Percentiles rank a stretch among this genome's conserved stretches.
Evolutionary conservation across 2,329 filamentous ascomycete species (phyloP).

Genomic region (Mycosphaerelloides madeirae): DNA sequence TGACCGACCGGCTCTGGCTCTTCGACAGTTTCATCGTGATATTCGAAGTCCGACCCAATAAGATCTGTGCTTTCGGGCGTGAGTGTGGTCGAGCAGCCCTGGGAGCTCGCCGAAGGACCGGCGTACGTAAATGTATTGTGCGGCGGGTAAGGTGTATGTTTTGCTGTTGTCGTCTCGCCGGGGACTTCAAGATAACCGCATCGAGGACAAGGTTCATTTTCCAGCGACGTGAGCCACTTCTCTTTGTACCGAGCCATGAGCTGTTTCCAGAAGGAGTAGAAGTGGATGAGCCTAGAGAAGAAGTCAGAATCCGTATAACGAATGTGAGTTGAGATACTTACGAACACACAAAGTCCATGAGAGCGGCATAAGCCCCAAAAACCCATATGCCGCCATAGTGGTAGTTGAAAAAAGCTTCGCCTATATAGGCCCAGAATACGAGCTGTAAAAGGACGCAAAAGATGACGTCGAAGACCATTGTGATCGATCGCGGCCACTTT

Average conservation of each 20-base stretch:
- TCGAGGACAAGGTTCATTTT: slow-evolving; percentile 4
- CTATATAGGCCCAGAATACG: slow-evolving; percentile 2
- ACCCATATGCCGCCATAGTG: not conserved
- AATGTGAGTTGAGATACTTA: not conserved
- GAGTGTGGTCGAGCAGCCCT: not conserved
- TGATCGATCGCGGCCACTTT: slow-evolving; percentile 8
- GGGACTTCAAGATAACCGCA: slow-evolving; percentile 6
- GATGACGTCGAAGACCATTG: slow-evolving; percentile 6
- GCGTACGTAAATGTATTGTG: slow-evolving; percentile 1
- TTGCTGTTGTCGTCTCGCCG: not conserved
- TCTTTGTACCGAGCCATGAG: slow-evolving; percentile 11
- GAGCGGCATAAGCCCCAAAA: slow-evolving; percentile 9
- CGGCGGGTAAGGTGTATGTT: not conserved
- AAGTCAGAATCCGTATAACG: not conserved
- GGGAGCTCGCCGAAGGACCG: not conserved
- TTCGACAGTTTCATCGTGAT: slow-evolving; percentile 6
- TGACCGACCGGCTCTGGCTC: slow-evolving; percentile 7
- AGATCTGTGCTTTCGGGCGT: slow-evolving; percentile 3
- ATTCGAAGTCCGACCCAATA: slow-evolving; percentile 7
- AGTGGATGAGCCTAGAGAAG: slow-evolving; percentile 6
- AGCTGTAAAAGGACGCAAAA: slow-evolving; percentile 6
- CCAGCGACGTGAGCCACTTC: slow-evolving; percentile 3
- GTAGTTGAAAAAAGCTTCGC: not conserved
- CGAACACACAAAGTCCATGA: slow-evolving; percentile 11
- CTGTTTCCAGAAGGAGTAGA: slow-evolving; percentile 10